Evolutionary conservation across 441 rosid genomes (phyloP), one percentile per base, ranked within the genome.

Genomic region (Mallotus japonicus): DNA sequence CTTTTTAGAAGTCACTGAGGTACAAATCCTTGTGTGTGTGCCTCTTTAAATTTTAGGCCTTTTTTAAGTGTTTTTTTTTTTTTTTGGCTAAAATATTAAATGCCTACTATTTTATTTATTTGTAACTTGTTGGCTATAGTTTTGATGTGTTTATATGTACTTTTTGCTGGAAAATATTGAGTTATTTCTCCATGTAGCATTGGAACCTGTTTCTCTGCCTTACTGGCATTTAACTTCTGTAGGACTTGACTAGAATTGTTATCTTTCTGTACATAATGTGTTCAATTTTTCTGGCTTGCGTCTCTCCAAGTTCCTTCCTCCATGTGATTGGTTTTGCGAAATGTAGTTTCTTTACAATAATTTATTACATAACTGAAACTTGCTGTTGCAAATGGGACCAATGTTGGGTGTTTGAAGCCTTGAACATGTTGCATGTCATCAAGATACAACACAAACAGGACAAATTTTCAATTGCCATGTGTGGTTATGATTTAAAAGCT

Each of bases 1-100:
- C 58, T 71, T 65, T 28, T 56, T 64, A 73, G 78, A 73, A 73
- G 73, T 77, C 55, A 19, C 55, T 19, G 71, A 74, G 80, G 78
- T 80, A 78, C 76, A 66, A 72, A 47, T 58, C 78, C 62, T 69
- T 53, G 13, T 63, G 34, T 72, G 60, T 58, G 68, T 75, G 34
- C 72, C 79, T 75, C 59, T 62, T 16, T 47, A 20, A 58, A 50
- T 62, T 74, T 63, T 17, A 60, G 61, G 57, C 59, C 73, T 50
- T 24, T 50, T 24, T 34, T 60, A 74, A 60, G 22, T 42, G 69
- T 62, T 76, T 67, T 13, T 56, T 53, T 49, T 5, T 69, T 77
- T 69, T 69, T 71, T 28, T 28, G 1, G 61, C 53, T 57, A 40
- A 53, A 54, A 50, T 76, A 62, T 56, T 59, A 65, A 64, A 63